A percentile compares a stretch with the other conserved stretches of the same genome.
Evolutionary conservation across 176 grass and related monocot species (phyloP).

Genomic region (Cenchrus purpureus): DNA sequence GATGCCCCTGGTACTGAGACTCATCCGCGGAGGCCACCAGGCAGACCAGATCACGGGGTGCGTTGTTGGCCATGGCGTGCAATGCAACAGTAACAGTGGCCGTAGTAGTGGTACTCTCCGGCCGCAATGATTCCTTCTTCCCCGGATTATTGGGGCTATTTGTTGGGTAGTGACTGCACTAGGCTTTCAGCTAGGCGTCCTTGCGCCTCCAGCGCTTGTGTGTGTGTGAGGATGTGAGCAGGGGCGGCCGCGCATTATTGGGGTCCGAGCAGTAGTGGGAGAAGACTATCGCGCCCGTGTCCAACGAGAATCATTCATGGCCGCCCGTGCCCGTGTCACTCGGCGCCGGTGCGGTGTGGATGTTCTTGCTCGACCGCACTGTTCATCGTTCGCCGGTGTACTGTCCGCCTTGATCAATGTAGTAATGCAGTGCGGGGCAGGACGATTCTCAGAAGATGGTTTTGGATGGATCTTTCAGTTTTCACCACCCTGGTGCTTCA

Average conservation of each 20-base stretch:
- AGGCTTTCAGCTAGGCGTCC: conserved; percentile 17
- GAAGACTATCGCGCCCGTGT: neutral
- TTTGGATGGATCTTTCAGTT: no score
- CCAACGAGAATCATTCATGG: neutral
- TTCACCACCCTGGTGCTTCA: no score
- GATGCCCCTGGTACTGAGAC: no score
- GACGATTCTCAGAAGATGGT: neutral
- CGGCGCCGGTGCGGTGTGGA: no score
- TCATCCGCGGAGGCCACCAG: no score
- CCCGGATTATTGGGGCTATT: neutral
- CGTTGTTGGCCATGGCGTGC: neutral
- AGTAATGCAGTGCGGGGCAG: neutral
- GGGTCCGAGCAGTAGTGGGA: neutral
- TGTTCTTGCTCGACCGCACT: neutral
- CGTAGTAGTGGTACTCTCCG: neutral
- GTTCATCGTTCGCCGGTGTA: neutral
- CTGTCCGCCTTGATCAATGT: neutral
- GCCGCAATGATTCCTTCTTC: conserved; percentile 11
- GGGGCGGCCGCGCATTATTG: neutral
- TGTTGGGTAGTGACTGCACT: conserved; percentile 15
- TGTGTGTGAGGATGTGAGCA: no score
- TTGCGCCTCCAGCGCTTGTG: neutral
- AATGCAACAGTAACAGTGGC: neutral
- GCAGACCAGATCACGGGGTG: no score
- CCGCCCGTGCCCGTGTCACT: neutral